phyloP scores from a whole-genome alignment of 2,329 filamentous ascomycete genomes.

The Arachnopeziza araneosa region DNA sequence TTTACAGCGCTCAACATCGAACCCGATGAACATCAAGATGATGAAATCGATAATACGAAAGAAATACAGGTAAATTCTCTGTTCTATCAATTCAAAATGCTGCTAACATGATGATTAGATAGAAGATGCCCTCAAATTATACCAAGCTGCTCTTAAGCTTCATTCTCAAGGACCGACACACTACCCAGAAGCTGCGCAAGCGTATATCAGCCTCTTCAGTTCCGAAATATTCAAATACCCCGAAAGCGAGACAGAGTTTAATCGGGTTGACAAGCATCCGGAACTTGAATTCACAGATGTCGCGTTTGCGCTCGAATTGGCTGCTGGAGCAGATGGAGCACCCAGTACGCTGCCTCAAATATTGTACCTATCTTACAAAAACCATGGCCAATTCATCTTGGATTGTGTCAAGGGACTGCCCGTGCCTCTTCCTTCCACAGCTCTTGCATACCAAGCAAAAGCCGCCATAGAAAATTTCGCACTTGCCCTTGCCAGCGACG shows the following conservation, averaged over 20 bases:
- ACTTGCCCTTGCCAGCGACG: constrained; percentile 56
- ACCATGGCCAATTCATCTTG: constrained; percentile 86
- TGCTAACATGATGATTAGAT: constrained; percentile 46
- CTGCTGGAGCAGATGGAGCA: constrained; percentile 63
- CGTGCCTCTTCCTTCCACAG: constrained; percentile 32
- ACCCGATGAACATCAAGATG: constrained; percentile 81
- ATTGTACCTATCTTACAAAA: constrained; percentile 90
- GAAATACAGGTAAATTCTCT: constrained; percentile 64
- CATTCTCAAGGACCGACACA: constrained; percentile 79
- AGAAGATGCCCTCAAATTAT: constrained; percentile 92
- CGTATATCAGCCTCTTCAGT: constrained; percentile 78
- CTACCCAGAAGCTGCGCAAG: constrained; percentile 69
- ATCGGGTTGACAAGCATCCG: constrained; percentile 57
- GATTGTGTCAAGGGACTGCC: constrained; percentile 57
- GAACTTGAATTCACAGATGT: constrained; percentile 45
- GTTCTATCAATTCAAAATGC: not conserved
- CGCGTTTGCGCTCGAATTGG: constrained; percentile 44
- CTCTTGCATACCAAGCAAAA: constrained; percentile 28
- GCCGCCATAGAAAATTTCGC: constrained; percentile 51
- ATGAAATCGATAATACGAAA: constrained; percentile 90
- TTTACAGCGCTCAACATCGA: constrained; percentile 93
- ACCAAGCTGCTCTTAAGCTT: constrained; percentile 83
- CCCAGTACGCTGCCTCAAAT: constrained; percentile 83
- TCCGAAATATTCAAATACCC: constrained; percentile 94
- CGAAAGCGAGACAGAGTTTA: constrained; percentile 80